Evolutionary conservation across 2,329 filamentous ascomycete genomes (phyloP), one percentile per base, ranked within the genome.

Genomic region (Ceratocystis alfenasii): DNA sequence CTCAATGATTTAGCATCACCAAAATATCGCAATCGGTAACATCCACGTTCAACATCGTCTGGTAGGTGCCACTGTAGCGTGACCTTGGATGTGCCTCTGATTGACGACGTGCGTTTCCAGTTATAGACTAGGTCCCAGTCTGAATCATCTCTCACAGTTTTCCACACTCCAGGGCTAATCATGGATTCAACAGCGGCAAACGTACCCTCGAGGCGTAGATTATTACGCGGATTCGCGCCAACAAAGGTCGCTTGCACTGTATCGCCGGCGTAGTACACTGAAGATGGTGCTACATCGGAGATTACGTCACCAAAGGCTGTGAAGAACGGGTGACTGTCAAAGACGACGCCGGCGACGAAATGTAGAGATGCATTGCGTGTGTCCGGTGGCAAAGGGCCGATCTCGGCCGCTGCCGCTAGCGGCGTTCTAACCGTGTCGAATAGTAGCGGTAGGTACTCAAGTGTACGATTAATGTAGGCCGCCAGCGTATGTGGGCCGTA

Each of bases 201-300:
- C 0, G 90, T 95, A 2, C 80, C 81, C 71, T 89, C 92, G 1
- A 90, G 83, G 1, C 85, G 83, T 36, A 96, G 82, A 69, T 96
- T 88, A 74, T 96, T 96, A 36, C 93, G 83, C 17, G 93, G 93
- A 71, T 96, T 96, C 0, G 92, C 92, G 17, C 87, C 93, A 1
- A 93, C 83, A 74, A 96, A 96, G 0, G 80, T 85, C 0, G 81
- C 87, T 17, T 77, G 81, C 62, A 92, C 83, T 3, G 78, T 77
- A 41, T 83, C 80, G 2, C 90, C 89, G 7, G 81, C 76, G 0
- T 74, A 69, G 72, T 89, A 90, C 0, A 77, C 76, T 12, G 53
- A 25, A 1, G 46, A 33, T 10, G 80, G 72, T 0, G 75, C 72
- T 0, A 82, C 79, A 61, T 87, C 80, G 0, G 76, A 75, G 33